phyloP scores from a whole-genome alignment of 345 rosid genomes.

The Streptanthus diversifolius region DNA sequence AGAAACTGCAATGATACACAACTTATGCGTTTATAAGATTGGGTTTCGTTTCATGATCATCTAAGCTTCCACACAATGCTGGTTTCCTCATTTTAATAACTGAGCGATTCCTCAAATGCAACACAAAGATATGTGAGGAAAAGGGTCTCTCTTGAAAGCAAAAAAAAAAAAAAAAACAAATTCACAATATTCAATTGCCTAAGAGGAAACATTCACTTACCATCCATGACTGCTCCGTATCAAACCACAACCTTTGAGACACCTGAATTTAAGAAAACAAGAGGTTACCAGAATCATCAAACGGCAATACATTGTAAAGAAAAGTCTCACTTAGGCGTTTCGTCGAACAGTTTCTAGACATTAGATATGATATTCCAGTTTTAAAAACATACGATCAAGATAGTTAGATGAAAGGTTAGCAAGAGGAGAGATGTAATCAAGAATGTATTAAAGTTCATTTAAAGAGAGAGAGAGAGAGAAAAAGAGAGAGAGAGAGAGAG shows the following conservation, averaged over 20 bases:
- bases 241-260: background rate
- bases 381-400: too few species aligned
- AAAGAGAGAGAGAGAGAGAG: too few species aligned
- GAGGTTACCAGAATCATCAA: background rate
- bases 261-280: background rate
- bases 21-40: background rate
- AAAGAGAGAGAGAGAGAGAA: too few species aligned
- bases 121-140: background rate
- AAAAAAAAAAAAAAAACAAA: background rate
- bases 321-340: slow-evolving; percentile 2
- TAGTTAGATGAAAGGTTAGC: too few species aligned
- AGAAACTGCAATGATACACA: background rate
- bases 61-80: background rate
- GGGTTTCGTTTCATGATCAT: background rate
- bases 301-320: background rate
- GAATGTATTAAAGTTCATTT: too few species aligned
- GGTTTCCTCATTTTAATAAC: background rate
- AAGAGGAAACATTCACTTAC: slow-evolving; percentile 4
- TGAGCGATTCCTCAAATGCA: background rate
- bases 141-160: background rate
- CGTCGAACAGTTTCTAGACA: slow-evolving; percentile 17
- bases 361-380: background rate
- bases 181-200: background rate
- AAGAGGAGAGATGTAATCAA: too few species aligned
- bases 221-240: slow-evolving; percentile 24